Conservation (phyloP, 2,329 filamentous ascomycete species). For the Penicillium sp. region DNA sequence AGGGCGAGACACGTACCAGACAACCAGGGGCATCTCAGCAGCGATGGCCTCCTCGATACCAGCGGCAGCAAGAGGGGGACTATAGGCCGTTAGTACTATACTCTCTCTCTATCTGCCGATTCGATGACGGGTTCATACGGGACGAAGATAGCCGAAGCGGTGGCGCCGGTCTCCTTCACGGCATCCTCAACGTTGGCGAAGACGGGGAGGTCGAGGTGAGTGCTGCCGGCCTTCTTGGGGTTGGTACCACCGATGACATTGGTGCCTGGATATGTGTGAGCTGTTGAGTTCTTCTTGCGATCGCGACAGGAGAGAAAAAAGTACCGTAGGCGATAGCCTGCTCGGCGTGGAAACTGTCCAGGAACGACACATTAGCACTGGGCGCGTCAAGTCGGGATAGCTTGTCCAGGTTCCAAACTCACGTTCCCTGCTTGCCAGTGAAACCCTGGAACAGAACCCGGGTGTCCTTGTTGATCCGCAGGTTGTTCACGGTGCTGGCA, state of each 20-base stretch:
- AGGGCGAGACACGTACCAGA: slow-evolving; percentile 63
- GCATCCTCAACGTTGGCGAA: slow-evolving; percentile 89
- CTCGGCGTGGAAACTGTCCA: slow-evolving; percentile 85
- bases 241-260: slow-evolving; percentile 98
- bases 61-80: slow-evolving; percentile 85
- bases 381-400: slow-evolving; percentile 26
- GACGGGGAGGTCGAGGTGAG: slow-evolving; percentile 89
- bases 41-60: slow-evolving; percentile 96
- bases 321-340: slow-evolving; percentile 98
- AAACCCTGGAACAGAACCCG: slow-evolving; percentile 98
- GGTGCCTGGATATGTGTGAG: slow-evolving; percentile 66
- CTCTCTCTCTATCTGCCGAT: not conserved
- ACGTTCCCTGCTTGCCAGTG: slow-evolving; percentile 96
- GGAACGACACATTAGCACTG: slow-evolving; percentile 31
- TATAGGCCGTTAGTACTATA: slow-evolving; percentile 46
- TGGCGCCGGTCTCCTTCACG: slow-evolving; percentile 87
- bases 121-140: slow-evolving; percentile 62
- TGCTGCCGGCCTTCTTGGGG: slow-evolving; percentile 94
- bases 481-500: slow-evolving; percentile 75
- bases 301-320: slow-evolving; percentile 21
- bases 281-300: slow-evolving; percentile 16
- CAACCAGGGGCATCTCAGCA: slow-evolving; percentile 91
- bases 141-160: slow-evolving; percentile 92
- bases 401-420: slow-evolving; percentile 47
- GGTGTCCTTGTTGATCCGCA: slow-evolving; percentile 90